Evolutionary conservation across 441 rosid species (phyloP).

Genomic region (Pelargonium citronellum): DNA sequence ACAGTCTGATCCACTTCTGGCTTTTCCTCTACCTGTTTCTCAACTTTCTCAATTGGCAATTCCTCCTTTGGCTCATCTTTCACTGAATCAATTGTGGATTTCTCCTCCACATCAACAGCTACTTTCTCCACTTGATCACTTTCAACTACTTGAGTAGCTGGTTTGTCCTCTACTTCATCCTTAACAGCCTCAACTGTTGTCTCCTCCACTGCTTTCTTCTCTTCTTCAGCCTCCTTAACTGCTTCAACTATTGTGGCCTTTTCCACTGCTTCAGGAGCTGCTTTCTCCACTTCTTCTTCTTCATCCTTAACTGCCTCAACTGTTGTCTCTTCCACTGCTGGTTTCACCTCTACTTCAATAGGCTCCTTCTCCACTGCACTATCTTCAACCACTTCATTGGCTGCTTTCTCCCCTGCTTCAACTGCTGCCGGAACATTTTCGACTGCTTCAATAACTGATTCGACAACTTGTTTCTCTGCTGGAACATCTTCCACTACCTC

Average conservation of each 20-base stretch:
- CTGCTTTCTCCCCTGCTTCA: not conserved
- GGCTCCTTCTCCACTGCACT: not conserved
- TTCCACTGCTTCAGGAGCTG: constrained; percentile 5
- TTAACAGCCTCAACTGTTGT: not conserved
- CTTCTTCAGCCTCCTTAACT: too few species aligned
- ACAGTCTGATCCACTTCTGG: too few species aligned
- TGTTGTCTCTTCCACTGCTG: not conserved
- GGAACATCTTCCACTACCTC: constrained; percentile 14
- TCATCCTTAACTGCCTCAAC: not conserved
- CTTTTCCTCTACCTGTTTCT: constrained; percentile 7
- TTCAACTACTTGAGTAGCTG: too few species aligned
- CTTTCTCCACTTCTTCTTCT: not conserved
- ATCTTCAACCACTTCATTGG: not conserved
- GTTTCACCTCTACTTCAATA: not conserved
- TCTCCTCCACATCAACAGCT: too few species aligned
- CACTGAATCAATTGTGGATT: too few species aligned
- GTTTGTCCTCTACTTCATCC: too few species aligned
- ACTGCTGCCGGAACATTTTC: not conserved
- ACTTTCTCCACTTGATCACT: too few species aligned
- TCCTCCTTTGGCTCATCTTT: too few species aligned
- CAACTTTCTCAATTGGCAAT: constrained; percentile 2
- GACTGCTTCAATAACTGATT: not conserved
- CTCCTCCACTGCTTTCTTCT: not conserved
- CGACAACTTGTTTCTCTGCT: constrained; percentile 16
- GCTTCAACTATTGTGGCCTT: not conserved